Conservation (phyloP, 2,329 filamentous ascomycete genomes). For the Fusarium sp. region DNA sequence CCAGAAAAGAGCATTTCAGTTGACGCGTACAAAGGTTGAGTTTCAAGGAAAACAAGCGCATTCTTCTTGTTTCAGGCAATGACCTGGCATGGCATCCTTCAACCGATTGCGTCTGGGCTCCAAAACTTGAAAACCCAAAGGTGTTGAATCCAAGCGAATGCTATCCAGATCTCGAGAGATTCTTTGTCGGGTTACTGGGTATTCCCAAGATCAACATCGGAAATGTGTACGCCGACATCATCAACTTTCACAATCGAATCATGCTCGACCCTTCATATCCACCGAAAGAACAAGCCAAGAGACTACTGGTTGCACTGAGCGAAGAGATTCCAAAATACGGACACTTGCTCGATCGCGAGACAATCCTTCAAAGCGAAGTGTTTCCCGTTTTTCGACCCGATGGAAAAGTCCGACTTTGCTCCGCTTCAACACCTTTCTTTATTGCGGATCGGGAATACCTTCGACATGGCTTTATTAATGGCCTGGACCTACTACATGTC, state of each 20-base stretch:
- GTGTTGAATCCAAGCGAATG: conserved; percentile 1
- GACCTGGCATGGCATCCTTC: conserved; percentile 1
- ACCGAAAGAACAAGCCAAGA: not conserved
- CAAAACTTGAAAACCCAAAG: not conserved
- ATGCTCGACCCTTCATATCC: not conserved
- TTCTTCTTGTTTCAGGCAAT: not conserved
- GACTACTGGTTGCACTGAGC: conserved; percentile 5
- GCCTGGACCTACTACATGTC: conserved; percentile 9
- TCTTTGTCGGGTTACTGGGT: conserved; percentile 11
- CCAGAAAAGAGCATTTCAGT: not conserved
- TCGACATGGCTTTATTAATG: not conserved
- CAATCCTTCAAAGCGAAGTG: not conserved
- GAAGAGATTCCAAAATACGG: conserved; percentile 1
- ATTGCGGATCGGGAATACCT: conserved; percentile 10
- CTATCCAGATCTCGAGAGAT: conserved; percentile 11
- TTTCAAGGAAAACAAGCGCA: not conserved
- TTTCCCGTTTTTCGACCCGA: conserved; percentile 1
- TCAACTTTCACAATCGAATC: not conserved
- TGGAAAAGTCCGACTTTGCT: not conserved
- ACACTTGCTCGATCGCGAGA: not conserved
- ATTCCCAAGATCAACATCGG: conserved; percentile 3
- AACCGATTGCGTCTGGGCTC: conserved; percentile 13
- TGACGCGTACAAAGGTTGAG: not conserved
- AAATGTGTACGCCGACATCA: conserved; percentile 1
- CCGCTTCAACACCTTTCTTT: conserved; percentile 1